These are phyloP conservation scores for Blastobotrys raffinosifermentans DNA, from an alignment of 1,139 yeast genomes.

Conservation along the genomic window DNA sequence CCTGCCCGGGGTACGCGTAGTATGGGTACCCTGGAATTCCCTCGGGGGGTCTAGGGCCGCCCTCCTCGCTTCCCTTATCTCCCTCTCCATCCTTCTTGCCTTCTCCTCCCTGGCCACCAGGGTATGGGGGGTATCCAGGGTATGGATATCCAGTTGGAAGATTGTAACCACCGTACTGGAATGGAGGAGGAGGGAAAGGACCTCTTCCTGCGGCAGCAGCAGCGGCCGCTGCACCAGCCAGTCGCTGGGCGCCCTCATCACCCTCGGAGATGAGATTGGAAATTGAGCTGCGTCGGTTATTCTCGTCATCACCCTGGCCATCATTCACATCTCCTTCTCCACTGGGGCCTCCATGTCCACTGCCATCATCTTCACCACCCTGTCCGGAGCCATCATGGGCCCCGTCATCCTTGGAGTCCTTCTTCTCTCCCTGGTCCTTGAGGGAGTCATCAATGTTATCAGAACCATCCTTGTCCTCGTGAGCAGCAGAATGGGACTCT, in stretches of 20 bases:
- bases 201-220: constrained; percentile 4
- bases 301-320: constrained; percentile 1
- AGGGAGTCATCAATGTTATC: constrained; percentile 8
- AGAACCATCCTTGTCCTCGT: constrained; percentile 4
- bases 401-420: not conserved
- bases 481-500: constrained; percentile 3
- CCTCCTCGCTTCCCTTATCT: not conserved
- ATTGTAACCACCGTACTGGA: no score
- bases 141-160: no score
- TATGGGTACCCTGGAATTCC: constrained; percentile 1
- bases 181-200: not conserved
- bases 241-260: not conserved
- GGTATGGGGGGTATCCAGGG: no score
- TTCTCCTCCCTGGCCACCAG: constrained; percentile 1
- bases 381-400: no score
- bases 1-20: not conserved
- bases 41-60: not conserved
- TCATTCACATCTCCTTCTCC: constrained; percentile 1
- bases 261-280: not conserved
- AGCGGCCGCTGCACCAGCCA: not conserved
- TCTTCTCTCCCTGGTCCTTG: not conserved
- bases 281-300: not conserved
- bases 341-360: not conserved
- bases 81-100: not conserved
- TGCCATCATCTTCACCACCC: not conserved